Evolutionary conservation across 2,329 filamentous ascomycete genomes (phyloP), one percentile per base, ranked within the genome.

Genomic region (Chalara sp.): DNA sequence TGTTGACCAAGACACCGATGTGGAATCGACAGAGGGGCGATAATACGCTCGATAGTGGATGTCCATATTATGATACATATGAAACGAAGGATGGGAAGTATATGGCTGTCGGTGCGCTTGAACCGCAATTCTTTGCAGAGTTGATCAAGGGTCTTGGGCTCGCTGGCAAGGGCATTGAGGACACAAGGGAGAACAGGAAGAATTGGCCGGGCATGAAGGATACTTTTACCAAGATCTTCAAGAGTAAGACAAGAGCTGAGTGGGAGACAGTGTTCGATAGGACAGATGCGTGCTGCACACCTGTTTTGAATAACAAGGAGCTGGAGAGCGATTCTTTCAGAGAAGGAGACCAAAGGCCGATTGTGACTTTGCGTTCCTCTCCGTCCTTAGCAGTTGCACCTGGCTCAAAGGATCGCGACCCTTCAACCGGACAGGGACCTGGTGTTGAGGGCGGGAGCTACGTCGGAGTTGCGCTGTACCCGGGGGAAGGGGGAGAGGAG

Each of bases 231-330:
- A 65, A 64, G 4, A 73, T 72, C 0, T 96, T 97, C 67, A 80
- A 76, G 65, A 68, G 72, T 43, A 89, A 83, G 70, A 86, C 85
- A 5, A 76, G 91, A 33, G 64, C 68, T 0, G 85, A 95, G 65
- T 97, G 92, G 92, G 92, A 96, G 68, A 65, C 54, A 4, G 72
- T 95, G 5, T 97, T 96, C 65, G 88, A 95, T 65, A 88, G 87
- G 8, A 93, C 87, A 0, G 92, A 97, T 70, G 92, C 92, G 1
- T 97, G 92, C 67, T 89, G 86, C 56, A 89, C 88, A n/a, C 92
- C 92, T 0, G 87, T 97, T 1, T 72, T 96, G 41, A 83, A 83
- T 33, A 87, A 89, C 57, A 63, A 59, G 0, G 90, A 96, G 69
- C 72, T 96, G 42, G 80, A 89, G 59, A 60, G 53, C 3, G 65